These are phyloP conservation scores for Tricladium varicosporioides DNA, from an alignment of 2,329 filamentous ascomycete genomes.

Conservation along the genomic window DNA sequence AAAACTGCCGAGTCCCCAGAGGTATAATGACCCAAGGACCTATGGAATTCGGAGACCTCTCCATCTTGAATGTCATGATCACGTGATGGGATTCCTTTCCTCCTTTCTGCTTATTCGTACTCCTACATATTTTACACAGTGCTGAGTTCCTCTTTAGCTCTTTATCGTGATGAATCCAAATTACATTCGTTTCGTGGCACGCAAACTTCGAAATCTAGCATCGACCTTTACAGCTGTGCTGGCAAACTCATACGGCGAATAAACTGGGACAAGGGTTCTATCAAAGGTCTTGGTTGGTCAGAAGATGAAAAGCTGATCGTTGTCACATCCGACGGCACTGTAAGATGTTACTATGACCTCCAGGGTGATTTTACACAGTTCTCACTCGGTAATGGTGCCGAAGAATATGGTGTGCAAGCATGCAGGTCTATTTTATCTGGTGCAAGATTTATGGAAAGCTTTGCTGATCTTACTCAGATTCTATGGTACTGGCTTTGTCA, in stretches of 20 bases:
- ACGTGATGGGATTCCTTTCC: not conserved
- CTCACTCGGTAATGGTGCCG: constrained; percentile 83
- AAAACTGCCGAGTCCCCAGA: too few relatives aligned
- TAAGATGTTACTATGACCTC: constrained; percentile 84
- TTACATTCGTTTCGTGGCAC: constrained; percentile 74
- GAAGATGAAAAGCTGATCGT: constrained; percentile 91
- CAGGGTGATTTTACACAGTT: constrained; percentile 95
- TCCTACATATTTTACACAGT: not conserved
- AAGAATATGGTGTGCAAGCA: constrained; percentile 82
- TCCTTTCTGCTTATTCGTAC: not conserved
- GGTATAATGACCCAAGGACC: too few relatives aligned
- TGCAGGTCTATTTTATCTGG: constrained; percentile 52
- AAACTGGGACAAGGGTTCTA: constrained; percentile 85
- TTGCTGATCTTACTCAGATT: constrained; percentile 47
- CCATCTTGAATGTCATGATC: not conserved
- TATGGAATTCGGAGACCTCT: not conserved
- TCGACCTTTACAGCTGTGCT: constrained; percentile 92
- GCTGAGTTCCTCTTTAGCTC: constrained; percentile 49
- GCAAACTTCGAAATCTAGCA: constrained; percentile 72
- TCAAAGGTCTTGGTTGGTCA: constrained; percentile 92
- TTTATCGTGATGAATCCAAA: constrained; percentile 87
- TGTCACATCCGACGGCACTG: constrained; percentile 83
- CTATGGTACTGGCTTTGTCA: constrained; percentile 90
- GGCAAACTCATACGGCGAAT: constrained; percentile 85
- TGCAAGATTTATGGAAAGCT: not conserved